These are phyloP conservation scores for Effrenium voratum DNA, from an alignment of 73 alveolate species.

Conservation along the genomic window DNA sequence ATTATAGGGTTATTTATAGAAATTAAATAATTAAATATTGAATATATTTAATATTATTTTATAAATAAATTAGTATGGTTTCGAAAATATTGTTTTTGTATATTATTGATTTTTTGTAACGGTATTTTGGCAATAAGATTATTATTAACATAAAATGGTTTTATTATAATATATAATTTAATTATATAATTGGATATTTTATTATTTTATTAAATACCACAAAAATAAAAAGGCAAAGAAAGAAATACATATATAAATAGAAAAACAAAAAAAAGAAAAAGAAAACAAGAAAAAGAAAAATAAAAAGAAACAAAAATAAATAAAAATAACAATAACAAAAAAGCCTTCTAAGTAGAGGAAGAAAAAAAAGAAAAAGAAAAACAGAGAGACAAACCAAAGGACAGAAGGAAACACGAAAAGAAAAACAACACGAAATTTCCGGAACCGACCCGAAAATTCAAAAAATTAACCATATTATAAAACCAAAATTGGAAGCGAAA, in stretches of 20 bases:
- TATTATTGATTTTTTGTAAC: too few relatives aligned
- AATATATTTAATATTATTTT: too few relatives aligned
- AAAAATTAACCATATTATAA: not conserved
- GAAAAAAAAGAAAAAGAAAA: not conserved
- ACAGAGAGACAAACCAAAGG: not conserved
- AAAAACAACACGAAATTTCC: not conserved
- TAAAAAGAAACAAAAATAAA: not conserved
- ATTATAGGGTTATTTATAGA: not conserved
- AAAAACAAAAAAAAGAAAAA: not conserved
- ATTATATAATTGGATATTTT: not conserved
- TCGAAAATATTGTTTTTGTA: not conserved
- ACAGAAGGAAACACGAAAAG: not conserved
- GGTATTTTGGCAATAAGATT: not conserved
- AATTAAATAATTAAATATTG: not conserved
- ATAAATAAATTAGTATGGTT: too few relatives aligned
- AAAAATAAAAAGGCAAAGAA: not conserved
- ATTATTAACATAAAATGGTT: not conserved
- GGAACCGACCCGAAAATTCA: not conserved
- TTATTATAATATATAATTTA: not conserved
- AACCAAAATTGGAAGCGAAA: too few relatives aligned
- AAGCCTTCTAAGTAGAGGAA: not conserved
- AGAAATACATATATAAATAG: not conserved
- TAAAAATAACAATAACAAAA: not conserved
- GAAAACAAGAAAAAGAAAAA: not conserved
- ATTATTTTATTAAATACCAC: not conserved